Evolutionary conservation across 176 grass and related monocot genomes (phyloP).

Genomic region (Juncus inflexus): DNA sequence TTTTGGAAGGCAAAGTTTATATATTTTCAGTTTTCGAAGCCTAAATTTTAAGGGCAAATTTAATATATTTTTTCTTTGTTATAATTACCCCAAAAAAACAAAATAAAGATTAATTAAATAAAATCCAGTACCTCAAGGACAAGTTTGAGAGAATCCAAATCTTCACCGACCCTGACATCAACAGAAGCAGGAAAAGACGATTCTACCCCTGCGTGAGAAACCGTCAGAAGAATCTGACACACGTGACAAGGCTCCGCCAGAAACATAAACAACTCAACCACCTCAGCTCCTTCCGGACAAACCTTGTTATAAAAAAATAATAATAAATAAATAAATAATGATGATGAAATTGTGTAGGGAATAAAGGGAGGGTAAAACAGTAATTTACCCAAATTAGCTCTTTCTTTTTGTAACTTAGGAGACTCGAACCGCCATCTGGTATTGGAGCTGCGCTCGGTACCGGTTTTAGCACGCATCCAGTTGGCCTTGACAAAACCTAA

Average conservation of each 20-base stretch:
- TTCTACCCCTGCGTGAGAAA: constrained; percentile 68
- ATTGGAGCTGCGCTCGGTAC: constrained; percentile 65
- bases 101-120: neutral
- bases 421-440: constrained; percentile 76
- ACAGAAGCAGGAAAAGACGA: constrained; percentile 73
- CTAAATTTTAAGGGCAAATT: too few relatives aligned
- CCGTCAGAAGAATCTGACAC: constrained; percentile 80
- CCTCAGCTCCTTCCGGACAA: constrained; percentile 86
- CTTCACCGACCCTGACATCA: constrained; percentile 90
- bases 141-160: constrained; percentile 84
- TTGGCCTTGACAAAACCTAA: constrained; percentile 80
- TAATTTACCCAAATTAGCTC: constrained; percentile 77
- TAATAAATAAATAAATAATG: constrained; percentile 16
- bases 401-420: constrained; percentile 95
- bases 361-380: neutral
- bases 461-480: constrained; percentile 93
- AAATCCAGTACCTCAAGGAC: constrained; percentile 64
- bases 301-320: constrained; percentile 54
- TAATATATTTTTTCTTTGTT: neutral
- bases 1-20: too few relatives aligned
- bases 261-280: constrained; percentile 96
- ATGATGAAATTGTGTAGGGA: constrained; percentile 14
- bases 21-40: too few relatives aligned
- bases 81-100: neutral
- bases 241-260: constrained; percentile 88